Base-by-base conservation (phyloP, 2,329 filamentous ascomycete genomes). In the Fusarium setosum region DNA sequence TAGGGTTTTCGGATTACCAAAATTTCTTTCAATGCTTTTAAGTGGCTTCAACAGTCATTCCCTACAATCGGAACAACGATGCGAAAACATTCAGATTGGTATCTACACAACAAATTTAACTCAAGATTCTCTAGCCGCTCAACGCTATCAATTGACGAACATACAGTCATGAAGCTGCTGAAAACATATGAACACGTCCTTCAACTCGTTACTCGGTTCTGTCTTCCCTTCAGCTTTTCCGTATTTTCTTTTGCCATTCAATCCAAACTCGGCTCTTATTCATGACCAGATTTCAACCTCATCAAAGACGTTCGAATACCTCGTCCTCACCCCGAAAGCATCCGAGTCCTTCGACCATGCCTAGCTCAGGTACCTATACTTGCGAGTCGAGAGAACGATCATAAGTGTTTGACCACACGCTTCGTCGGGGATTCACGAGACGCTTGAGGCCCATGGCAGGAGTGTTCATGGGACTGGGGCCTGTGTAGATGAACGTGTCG, bases 401-500 rank as follows among this genome's bases (percentile, higher is more conserved):
- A 51, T 75, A 72, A 3, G 76, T 77, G 71, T 79, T 78, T 17
- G 76, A 78, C 77, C 77, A 80, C 12, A 76, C 74, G 23, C 70
- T 73, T 40, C 72, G 74, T 37, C 70, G 74, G 8, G 75, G 75
- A 47, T 73, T 73, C 32, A 76, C 62, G 0, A 90, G 70, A 23
- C 85, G 80, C 67, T 83, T 83, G n/a, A 92, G 71, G 0, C 90
- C 90, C 71, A 91, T 74, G 77, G 82, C 89, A 0, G 89, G 89
- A 0, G 83, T 88, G 76, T 93, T 93, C 67, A 93, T 82, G 1
- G 90, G 90, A 66, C 85, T 90, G n/a, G 89, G 77, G 4, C 90
- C 90, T 0, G 88, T 91, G 73, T 89, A 93, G 35, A 93, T 80
- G 73, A 92, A 86, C 3, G 86, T 72, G 73, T 92, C 89, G 72